Base-by-base conservation (phyloP, 441 rosid species). In the Euphorbia celastroides region DNA sequence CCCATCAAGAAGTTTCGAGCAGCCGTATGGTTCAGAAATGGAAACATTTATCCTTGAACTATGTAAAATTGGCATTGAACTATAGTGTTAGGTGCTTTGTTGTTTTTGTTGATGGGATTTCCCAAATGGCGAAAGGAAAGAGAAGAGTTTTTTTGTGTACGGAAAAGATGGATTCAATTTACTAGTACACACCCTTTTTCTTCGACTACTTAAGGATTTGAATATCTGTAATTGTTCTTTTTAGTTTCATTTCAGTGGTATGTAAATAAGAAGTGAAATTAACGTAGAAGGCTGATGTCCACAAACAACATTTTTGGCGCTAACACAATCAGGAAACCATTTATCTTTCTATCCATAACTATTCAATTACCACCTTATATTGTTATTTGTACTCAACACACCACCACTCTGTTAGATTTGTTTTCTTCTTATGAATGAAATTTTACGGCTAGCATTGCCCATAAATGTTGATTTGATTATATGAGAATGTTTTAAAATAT, bases 111-210 rank as follows among this genome's bases (percentile, higher is more conserved):
- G 48, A 42, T 52, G 26, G 28, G 70, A 86, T 68, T 87, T 87
- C 72, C 92, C 88, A 7, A 77, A 68, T 31, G 92, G 89, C 0
- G 85, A 81, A 72, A 84, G 81, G 75, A 81, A 83, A 68, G 89
- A 83, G 63, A 81, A 80, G 42, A 87, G 82, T n/a, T 59, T 83
- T 84, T 63, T 72, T 50, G 27, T 55, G 72, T 69, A 46, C 81
- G 27, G 88, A 83, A 13, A 81, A 80, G 76, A 68, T 87, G 55
- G 77, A 66, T 5, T 63, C 86, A 66, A 42, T 84, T 42, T 83
- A 74, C 74, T 68, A 67, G 17, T 83, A 78, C 66, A 60, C 84
- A 34, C 38, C 38, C 38, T 34, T n/a, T n/a, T n/a, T n/a, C n/a
- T n/a, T n/a, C n/a, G n/a, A n/a, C n/a, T n/a, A n/a, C n/a, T n/a